phyloP scores from a whole-genome alignment of 2,329 filamentous ascomycete species.

The Rutstroemia sp. region DNA sequence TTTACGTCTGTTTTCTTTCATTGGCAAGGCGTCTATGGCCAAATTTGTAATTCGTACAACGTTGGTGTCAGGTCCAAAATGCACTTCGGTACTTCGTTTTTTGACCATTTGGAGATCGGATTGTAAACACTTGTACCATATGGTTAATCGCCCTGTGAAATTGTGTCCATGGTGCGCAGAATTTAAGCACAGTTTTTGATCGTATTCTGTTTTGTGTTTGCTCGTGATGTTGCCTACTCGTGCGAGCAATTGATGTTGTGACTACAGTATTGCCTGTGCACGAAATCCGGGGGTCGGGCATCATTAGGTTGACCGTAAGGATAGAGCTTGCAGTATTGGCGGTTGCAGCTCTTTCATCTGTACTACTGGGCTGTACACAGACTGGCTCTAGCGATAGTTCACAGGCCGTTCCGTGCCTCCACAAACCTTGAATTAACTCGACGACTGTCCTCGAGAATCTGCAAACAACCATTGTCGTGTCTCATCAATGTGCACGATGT shows the following conservation, averaged over 20 bases:
- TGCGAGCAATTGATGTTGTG: no score
- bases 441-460: not conserved
- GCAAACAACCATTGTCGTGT: no score
- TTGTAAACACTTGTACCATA: not conserved
- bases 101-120: not conserved
- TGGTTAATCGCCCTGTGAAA: not conserved
- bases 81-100: not conserved
- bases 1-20: not conserved
- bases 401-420: not conserved
- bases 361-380: no score
- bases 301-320: no score
- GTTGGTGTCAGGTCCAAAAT: not conserved
- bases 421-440: not conserved
- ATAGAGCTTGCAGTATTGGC: no score
- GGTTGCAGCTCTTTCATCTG: no score
- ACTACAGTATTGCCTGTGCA: no score
- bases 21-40: constrained; percentile 4
- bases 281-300: no score
- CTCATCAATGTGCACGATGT: no score
- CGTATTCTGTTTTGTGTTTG: no score
- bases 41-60: not conserved
- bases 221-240: no score
- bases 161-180: not conserved
- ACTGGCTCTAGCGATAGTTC: not conserved
- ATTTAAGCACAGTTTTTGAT: no score